A percentile compares a stretch with the other conserved stretches of the same genome.
phyloP scores from a whole-genome alignment of 345 rosid species.

The Melaleuca alternifolia region DNA sequence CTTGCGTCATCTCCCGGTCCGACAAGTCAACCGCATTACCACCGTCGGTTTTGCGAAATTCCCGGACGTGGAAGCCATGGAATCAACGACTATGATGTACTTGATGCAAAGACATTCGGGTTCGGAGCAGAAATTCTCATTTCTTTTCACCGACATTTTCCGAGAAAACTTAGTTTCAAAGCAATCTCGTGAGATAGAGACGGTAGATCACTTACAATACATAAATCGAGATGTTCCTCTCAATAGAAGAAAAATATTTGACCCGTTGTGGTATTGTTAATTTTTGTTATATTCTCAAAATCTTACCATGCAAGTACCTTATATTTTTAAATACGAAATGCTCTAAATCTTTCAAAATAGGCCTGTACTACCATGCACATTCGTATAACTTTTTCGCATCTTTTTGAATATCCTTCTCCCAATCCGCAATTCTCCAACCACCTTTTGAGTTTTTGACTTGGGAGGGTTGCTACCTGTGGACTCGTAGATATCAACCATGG shows the following conservation, averaged over 20 bases:
- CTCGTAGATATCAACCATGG: too few relatives aligned
- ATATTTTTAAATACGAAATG: neutral
- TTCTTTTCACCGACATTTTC: neutral
- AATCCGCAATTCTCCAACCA: too few relatives aligned
- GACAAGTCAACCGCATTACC: neutral
- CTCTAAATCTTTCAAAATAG: neutral
- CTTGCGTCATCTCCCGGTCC: neutral
- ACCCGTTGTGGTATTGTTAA: too few relatives aligned
- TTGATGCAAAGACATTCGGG: neutral
- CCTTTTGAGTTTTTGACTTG: too few relatives aligned
- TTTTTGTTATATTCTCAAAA: neutral
- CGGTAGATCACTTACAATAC: neutral
- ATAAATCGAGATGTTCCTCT: neutral
- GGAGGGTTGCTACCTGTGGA: too few relatives aligned
- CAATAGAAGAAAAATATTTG: neutral
- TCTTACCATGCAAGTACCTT: accelerated
- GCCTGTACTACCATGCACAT: too few relatives aligned
- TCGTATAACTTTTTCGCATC: too few relatives aligned
- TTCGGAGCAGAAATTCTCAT: neutral
- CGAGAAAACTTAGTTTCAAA: neutral
- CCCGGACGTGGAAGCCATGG: neutral
- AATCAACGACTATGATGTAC: neutral
- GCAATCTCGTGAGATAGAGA: neutral
- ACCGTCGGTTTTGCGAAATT: neutral
- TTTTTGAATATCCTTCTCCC: too few relatives aligned